These are phyloP conservation scores for Priceomyces haplophilus DNA, from an alignment of 805 yeast genomes.

Conservation along the genomic window DNA sequence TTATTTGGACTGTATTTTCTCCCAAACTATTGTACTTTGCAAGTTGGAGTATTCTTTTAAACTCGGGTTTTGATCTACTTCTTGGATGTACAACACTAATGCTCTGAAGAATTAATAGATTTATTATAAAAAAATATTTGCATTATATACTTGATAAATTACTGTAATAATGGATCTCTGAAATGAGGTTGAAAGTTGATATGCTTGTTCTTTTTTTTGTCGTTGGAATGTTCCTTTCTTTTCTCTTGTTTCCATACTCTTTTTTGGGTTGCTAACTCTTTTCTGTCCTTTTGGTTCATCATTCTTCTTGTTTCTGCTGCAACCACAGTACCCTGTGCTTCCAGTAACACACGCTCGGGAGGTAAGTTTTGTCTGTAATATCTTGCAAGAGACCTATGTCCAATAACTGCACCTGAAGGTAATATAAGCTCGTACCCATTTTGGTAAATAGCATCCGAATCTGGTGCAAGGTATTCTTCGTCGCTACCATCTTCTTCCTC, in stretches of 20 bases:
- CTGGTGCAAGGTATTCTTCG: slow-evolving; percentile 25
- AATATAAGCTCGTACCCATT: slow-evolving; percentile 39
- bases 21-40: slow-evolving; percentile 83
- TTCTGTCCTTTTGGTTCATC: slow-evolving; percentile 36
- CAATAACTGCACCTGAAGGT: slow-evolving; percentile 42
- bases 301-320: slow-evolving; percentile 54
- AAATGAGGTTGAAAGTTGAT: slow-evolving; percentile 78
- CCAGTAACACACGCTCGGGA: slow-evolving; percentile 41
- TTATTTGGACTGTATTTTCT: slow-evolving; percentile 97
- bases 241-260: slow-evolving; percentile 59
- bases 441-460: slow-evolving; percentile 28
- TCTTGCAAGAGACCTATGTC: slow-evolving; percentile 42
- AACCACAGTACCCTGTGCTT: slow-evolving; percentile 48
- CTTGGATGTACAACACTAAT: slow-evolving; percentile 31
- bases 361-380: slow-evolving; percentile 44
- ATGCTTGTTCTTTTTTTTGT: slow-evolving; percentile 57
- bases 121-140: background rate
- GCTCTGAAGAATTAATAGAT: background rate
- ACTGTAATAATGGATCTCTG: slow-evolving; percentile 41
- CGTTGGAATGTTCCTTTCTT: slow-evolving; percentile 49
- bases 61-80: slow-evolving; percentile 37
- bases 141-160: slow-evolving; percentile 5
- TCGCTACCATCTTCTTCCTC: slow-evolving; percentile 25
- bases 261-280: slow-evolving; percentile 43
- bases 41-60: slow-evolving; percentile 64